These are phyloP conservation scores for Drechslerella coelobrocha DNA, from an alignment of 2,329 filamentous ascomycete genomes.

Conservation along the genomic window DNA sequence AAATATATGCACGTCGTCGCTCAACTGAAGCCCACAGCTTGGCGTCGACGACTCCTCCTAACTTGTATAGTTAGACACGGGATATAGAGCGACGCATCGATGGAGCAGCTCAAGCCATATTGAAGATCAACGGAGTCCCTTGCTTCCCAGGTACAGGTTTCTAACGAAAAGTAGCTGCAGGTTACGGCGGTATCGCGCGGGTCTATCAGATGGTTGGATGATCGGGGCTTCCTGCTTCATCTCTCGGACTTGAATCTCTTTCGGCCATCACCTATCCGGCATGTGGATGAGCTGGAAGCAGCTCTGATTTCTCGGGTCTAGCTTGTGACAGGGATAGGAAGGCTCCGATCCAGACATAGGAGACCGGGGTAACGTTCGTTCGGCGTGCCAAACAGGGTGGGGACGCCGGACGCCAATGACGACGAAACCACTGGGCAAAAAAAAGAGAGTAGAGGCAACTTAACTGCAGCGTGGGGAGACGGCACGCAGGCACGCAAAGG, in stretches of 20 bases:
- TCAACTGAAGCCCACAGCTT: neutral
- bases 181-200: slow-evolving; percentile 37
- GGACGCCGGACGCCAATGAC: slow-evolving; percentile 11
- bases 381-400: slow-evolving; percentile 19
- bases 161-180: slow-evolving; percentile 1
- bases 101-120: slow-evolving; percentile 8
- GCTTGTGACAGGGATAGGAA: slow-evolving; percentile 39
- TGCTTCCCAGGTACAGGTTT: slow-evolving; percentile 47
- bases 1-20: too few relatives aligned
- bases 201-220: slow-evolving; percentile 23
- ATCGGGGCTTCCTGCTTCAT: slow-evolving; percentile 15
- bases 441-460: slow-evolving; percentile 24
- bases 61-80: too few relatives aligned
- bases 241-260: slow-evolving; percentile 1
- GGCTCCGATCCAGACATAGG: slow-evolving; percentile 37
- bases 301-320: slow-evolving; percentile 12
- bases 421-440: slow-evolving; percentile 19
- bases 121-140: slow-evolving; percentile 27
- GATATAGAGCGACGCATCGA: neutral
- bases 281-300: slow-evolving; percentile 39
- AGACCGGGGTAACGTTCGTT: slow-evolving; percentile 42
- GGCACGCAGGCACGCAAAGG: neutral
- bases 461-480: slow-evolving; percentile 12
- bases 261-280: slow-evolving; percentile 50
- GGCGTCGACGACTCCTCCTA: neutral